These are phyloP conservation scores for Thelonectria olida DNA, from an alignment of 2,329 filamentous ascomycete genomes.

Conservation along the genomic window DNA sequence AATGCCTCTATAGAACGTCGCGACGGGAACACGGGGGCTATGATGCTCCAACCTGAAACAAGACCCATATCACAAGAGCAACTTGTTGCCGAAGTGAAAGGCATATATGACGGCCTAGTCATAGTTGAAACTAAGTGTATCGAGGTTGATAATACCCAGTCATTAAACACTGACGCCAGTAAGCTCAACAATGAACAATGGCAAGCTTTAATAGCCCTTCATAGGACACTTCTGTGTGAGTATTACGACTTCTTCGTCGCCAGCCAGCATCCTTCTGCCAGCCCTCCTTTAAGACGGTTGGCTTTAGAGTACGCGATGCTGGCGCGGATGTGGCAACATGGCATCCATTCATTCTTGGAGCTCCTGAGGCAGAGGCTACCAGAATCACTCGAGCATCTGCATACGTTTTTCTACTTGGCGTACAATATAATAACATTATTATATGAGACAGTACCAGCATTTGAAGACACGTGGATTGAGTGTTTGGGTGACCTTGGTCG, in stretches of 20 bases:
- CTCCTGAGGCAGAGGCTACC: constrained; percentile 79
- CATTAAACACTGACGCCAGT: constrained; percentile 53
- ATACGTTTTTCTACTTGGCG: constrained; percentile 87
- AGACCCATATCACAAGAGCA: constrained; percentile 79
- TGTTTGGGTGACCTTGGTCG: constrained; percentile 87
- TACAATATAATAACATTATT: constrained; percentile 91
- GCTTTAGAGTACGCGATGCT: constrained; percentile 91
- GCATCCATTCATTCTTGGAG: constrained; percentile 87
- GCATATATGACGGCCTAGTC: constrained; percentile 83
- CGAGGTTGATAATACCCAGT: constrained; percentile 76
- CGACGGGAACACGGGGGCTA: not conserved
- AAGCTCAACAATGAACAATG: constrained; percentile 75
- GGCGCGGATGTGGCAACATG: constrained; percentile 92
- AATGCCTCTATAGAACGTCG: no score
- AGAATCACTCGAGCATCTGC: constrained; percentile 84
- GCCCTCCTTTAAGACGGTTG: constrained; percentile 70
- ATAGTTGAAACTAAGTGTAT: constrained; percentile 92
- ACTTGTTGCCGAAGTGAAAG: constrained; percentile 81
- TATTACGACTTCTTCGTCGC: constrained; percentile 90
- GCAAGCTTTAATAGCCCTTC: constrained; percentile 84
- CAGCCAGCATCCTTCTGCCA: constrained; percentile 84
- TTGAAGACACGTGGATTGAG: constrained; percentile 92
- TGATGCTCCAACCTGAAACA: constrained; percentile 49
- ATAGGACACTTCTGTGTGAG: constrained; percentile 82
- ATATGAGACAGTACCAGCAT: constrained; percentile 84